Base-by-base conservation (phyloP, 176 grass and related monocot genomes). In the Oryza brachyantha region DNA sequence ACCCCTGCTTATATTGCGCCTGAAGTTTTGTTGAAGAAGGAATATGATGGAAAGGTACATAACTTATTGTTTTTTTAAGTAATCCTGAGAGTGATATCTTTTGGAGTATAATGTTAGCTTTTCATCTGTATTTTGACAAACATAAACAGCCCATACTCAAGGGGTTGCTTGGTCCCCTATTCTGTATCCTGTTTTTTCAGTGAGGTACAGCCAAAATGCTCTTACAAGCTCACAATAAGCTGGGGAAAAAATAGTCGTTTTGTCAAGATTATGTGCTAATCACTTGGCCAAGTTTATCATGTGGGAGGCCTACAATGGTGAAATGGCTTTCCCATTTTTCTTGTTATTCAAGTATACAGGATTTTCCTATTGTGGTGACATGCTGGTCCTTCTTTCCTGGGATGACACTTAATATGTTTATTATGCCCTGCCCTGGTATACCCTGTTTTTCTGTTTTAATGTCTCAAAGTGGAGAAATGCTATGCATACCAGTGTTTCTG, bases 1-100 rank as follows among this genome's bases (percentile, higher is more conserved):
- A 93, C 87, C 66, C 91, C 87, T 68, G 91, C 91, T 68, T 93
- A 93, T 78, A 93, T 93, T 76, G 91, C 91, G 54, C 91, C 91
- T 73, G 91, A 93, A 93, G 87, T 93, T 84, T 78, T 93, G 37
- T 71, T 85, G 54, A 93, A 93, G 76, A 93, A 90, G 52, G 91
- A 93, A 90, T 93, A 93, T 55, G 91, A 93, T 73, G 91, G 91
- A 34, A 93, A 93, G 87, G 91, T 93, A 88, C 62, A 43, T 55
- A 24, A 62, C 10, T 27, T 75, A 31, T 71, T 2, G 10, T 21
- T 75, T 64, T 65, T 24, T 39, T 66, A 70, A 39, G 64, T 64
- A 39, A 43, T 45, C 21, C 66, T 0, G 1, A 22, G 27, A 72
- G 37, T 19, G 65, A 32, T 77, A 5, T 50, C 26, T 21, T 62